Evolutionary conservation across 176 grass and related monocot genomes (phyloP).

Genomic region (Phragmites australis): DNA sequence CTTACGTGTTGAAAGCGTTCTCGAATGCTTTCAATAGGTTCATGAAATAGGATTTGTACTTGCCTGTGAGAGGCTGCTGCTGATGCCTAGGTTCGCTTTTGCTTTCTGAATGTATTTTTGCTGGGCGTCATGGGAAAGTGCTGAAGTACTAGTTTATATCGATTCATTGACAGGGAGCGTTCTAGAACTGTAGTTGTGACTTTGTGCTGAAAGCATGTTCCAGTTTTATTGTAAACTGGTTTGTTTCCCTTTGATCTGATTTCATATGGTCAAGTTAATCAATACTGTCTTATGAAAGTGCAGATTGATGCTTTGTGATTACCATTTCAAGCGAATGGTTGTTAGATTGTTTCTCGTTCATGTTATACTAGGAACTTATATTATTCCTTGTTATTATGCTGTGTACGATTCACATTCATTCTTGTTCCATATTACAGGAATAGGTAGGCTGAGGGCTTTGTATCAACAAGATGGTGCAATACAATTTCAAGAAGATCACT

Average conservation of each 20-base stretch:
- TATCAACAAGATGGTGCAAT: slow-evolving; percentile 63
- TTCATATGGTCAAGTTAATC: not conserved
- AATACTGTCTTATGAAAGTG: not conserved
- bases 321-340: not conserved
- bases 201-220: not conserved
- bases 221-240: not conserved
- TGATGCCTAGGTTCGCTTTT: not conserved
- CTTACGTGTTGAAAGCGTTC: not conserved
- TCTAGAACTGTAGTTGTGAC: not conserved
- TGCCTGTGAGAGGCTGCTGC: not conserved
- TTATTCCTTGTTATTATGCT: not conserved
- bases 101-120: not conserved
- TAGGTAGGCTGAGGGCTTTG: not conserved
- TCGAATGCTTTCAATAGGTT: not conserved
- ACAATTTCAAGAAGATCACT: slow-evolving; percentile 78
- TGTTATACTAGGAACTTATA: not conserved
- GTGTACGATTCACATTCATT: not conserved
- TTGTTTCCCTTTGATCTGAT: not conserved
- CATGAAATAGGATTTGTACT: not conserved
- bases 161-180: not conserved
- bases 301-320: not conserved
- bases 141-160: not conserved
- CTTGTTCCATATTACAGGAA: slow-evolving; percentile 2
- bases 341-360: not conserved
- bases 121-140: not conserved